Evolutionary conservation across 2,329 filamentous ascomycete species (phyloP).

Genomic region (Myrmaecium sp.): DNA sequence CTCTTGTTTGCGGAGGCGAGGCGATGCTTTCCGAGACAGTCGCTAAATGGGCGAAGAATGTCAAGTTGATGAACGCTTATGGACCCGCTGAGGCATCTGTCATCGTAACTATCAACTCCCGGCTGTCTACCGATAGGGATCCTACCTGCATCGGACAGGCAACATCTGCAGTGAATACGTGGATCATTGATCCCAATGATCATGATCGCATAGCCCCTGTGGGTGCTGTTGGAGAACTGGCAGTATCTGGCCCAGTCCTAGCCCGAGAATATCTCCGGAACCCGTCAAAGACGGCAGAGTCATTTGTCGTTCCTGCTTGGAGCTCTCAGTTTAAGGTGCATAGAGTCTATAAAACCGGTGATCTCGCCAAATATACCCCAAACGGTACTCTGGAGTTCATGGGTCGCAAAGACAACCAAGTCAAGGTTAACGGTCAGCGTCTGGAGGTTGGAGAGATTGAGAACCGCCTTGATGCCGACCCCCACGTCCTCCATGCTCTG

Average conservation of each 20-base stretch:
- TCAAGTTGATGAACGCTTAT: conserved; percentile 23
- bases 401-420: conserved; percentile 20
- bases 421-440: conserved; percentile 20
- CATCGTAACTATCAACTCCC: conserved; percentile 15
- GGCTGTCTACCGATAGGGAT: no score
- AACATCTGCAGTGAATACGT: no score
- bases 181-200: conserved; percentile 16
- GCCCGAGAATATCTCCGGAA: conserved; percentile 26
- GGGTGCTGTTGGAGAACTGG: conserved; percentile 30
- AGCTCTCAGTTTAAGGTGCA: no score
- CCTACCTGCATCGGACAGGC: no score
- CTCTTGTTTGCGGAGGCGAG: conserved; percentile 16
- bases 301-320: conserved; percentile 17
- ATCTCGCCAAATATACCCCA: conserved; percentile 11
- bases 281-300: conserved; percentile 10
- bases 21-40: conserved; percentile 18
- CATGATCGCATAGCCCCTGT: conserved; percentile 15
- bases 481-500: no score
- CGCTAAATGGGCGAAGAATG: conserved; percentile 16
- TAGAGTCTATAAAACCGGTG: conserved; percentile 12
- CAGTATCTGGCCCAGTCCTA: conserved; percentile 29
- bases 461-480: no score
- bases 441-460: conserved; percentile 23
- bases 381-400: conserved; percentile 19
- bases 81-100: conserved; percentile 22